Evolutionary conservation across 352 stramenopile genomes (phyloP).

Genomic region (Phytophthora sp.): DNA sequence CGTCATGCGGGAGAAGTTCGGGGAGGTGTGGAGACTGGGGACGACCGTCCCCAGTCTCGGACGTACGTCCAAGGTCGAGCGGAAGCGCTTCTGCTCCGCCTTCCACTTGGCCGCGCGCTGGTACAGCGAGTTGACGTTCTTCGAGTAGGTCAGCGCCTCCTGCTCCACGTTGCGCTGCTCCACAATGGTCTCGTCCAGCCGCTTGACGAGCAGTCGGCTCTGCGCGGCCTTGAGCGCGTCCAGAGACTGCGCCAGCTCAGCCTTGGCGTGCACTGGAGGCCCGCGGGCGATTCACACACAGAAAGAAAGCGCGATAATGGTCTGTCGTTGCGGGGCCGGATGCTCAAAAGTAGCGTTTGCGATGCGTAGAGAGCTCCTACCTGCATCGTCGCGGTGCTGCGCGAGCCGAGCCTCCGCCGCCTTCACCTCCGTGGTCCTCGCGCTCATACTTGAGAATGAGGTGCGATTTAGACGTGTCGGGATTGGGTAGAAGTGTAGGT

Average conservation of each 20-base stretch:
- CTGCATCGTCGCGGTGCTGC: conserved; percentile 29
- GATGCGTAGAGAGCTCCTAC: no score
- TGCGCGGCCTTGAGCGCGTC: conserved; percentile 46
- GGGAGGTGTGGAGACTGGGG: no score
- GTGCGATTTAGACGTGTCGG: no score
- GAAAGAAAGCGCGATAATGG: no score
- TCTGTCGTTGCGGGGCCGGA: no score
- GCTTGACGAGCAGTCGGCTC: conserved; percentile 44
- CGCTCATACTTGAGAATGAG: background rate
- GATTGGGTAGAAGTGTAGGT: no score
- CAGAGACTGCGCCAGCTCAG: conserved; percentile 42
- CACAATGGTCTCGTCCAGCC: conserved; percentile 55
- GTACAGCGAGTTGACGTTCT: conserved; percentile 29
- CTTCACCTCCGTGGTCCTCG: conserved; percentile 28
- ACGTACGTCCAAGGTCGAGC: conserved; percentile 63
- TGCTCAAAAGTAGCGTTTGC: background rate
- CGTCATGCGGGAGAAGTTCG: conserved; percentile 56
- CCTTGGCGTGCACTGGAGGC: conserved; percentile 26
- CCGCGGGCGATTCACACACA: no score
- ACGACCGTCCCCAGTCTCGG: no score
- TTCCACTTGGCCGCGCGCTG: conserved; percentile 63
- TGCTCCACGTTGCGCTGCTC: conserved; percentile 61
- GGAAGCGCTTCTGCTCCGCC: conserved; percentile 57
- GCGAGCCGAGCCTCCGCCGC: conserved; percentile 3
- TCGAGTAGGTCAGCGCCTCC: background rate